A percentile compares a stretch with the other conserved stretches of the same genome.
These are phyloP conservation scores for Cytospora leucostoma DNA, from an alignment of 2,329 filamentous ascomycete species.

Conservation along the genomic window DNA sequence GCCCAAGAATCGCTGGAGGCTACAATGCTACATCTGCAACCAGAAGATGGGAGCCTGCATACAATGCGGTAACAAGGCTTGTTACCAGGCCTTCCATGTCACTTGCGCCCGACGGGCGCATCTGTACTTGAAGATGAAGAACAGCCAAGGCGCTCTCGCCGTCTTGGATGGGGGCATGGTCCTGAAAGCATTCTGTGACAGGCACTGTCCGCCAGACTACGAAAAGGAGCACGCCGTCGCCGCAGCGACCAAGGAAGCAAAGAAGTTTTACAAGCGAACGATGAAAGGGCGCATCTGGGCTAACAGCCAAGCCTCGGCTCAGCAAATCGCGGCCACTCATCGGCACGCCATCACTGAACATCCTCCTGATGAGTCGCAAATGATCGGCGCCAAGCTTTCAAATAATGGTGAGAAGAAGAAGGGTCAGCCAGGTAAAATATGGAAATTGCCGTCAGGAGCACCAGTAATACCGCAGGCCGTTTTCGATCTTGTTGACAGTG, in stretches of 20 bases:
- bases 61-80: slow-evolving; percentile 96
- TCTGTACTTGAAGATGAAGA: slow-evolving; percentile 96
- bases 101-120: slow-evolving; percentile 88
- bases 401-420: slow-evolving; percentile 76
- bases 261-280: slow-evolving; percentile 83
- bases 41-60: slow-evolving; percentile 98
- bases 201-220: slow-evolving; percentile 89
- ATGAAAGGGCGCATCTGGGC: slow-evolving; percentile 93
- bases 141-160: slow-evolving; percentile 75
- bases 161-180: slow-evolving; percentile 78
- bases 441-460: slow-evolving; percentile 92
- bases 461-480: slow-evolving; percentile 91
- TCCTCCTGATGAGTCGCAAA: slow-evolving; percentile 77
- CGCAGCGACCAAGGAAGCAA: slow-evolving; percentile 76
- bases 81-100: slow-evolving; percentile 95
- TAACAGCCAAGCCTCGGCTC: slow-evolving; percentile 80
- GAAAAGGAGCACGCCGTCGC: slow-evolving; percentile 82
- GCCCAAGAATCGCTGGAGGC: slow-evolving; percentile 88
- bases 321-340: slow-evolving; percentile 75
- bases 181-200: slow-evolving; percentile 94
- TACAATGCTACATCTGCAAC: slow-evolving; percentile 94
- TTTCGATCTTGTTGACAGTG: slow-evolving; percentile 80
- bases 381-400: slow-evolving; percentile 79
- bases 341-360: slow-evolving; percentile 65
- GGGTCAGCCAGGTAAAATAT: slow-evolving; percentile 69